phyloP scores from a whole-genome alignment of 768 basidiomycete genomes.

The Phlegmacium glaucopus region DNA sequence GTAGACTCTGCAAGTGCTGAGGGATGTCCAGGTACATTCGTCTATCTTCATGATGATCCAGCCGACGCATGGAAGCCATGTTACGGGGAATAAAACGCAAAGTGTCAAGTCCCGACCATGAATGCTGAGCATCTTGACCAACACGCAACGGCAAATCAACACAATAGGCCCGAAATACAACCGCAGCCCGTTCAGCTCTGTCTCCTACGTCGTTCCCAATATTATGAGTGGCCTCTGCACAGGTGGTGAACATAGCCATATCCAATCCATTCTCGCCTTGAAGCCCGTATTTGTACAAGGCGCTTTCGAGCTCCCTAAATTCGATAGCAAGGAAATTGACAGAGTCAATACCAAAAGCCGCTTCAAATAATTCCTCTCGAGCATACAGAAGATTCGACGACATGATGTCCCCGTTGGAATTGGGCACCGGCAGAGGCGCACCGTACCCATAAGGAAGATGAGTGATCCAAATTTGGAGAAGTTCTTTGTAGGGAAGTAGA shows the following conservation, averaged over 20 bases:
- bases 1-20: conserved; percentile 24
- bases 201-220: conserved; percentile 11
- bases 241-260: conserved; percentile 31
- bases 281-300: conserved; percentile 28
- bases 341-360: conserved; percentile 30
- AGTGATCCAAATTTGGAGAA: conserved; percentile 12
- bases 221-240: conserved; percentile 29
- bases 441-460: conserved; percentile 3
- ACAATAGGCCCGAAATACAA: conserved; percentile 32
- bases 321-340: conserved; percentile 26
- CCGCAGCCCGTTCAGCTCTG: conserved; percentile 20
- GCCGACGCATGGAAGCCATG: conserved; percentile 14
- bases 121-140: conserved; percentile 3
- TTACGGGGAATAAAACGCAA: conserved; percentile 40
- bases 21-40: conserved; percentile 15
- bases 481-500: conserved; percentile 9
- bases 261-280: conserved; percentile 25
- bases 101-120: conserved; percentile 30
- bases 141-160: conserved; percentile 30
- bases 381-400: conserved; percentile 29
- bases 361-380: conserved; percentile 31
- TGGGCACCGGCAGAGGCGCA: conserved; percentile 30
- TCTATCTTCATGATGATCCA: conserved; percentile 5
- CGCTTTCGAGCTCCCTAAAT: conserved; percentile 26
- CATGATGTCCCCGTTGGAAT: conserved; percentile 21